Base-by-base conservation (phyloP, 495 filamentous ascomycete species). In the Daldinia concentrica region DNA sequence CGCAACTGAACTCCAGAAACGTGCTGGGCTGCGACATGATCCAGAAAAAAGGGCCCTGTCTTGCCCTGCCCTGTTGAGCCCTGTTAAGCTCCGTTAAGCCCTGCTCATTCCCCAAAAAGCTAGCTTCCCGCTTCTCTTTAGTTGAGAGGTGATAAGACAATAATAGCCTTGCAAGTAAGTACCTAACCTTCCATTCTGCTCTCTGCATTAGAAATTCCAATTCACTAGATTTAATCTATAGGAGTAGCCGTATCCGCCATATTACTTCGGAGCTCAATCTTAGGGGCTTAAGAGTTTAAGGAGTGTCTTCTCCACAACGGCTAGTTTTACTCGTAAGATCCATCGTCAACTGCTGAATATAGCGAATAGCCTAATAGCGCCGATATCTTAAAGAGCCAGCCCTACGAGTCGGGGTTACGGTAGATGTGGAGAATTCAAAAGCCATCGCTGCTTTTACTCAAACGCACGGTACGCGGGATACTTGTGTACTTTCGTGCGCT, bases 391-490 rank as follows among this genome's bases (percentile, higher is more conserved):
- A 24, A 15, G 24, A 62, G 58, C 58, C 69, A 72, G 69, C 69
- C 69, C 69, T 72, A 72, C 50, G 69, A 72, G 60, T 59, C n/a
- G 52, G 32, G 19, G 48, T 19, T 43, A 2, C 32, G 39, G 48
- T 51, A 29, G 52, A 4, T 29, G 19, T 24, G 41, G 64, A 14
- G 41, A 24, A 26, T 17, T 17, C n/a, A 30, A 41, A 26, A 50
- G 29, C 19, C 11, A n/a, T 58, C 66, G 71, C 71, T 55, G 71
- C 71, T 73, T 73, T 72, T 65, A 66, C 11, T 67, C 9, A 41
- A 52, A 39, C 52, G 30, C 14, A 8, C 58, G 29, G 54, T 54
- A 39, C 39, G 52, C n/a, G 30, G 4, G 19, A 57, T 36, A 57
- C 29, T 36, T 57, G 15, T 11, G 15, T 32, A 34, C 29, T 56